A percentile compares a stretch with the other conserved stretches of the same genome.
Conservation (phyloP, 1,139 yeast species). For the Torulaspora globosa region DNA sequence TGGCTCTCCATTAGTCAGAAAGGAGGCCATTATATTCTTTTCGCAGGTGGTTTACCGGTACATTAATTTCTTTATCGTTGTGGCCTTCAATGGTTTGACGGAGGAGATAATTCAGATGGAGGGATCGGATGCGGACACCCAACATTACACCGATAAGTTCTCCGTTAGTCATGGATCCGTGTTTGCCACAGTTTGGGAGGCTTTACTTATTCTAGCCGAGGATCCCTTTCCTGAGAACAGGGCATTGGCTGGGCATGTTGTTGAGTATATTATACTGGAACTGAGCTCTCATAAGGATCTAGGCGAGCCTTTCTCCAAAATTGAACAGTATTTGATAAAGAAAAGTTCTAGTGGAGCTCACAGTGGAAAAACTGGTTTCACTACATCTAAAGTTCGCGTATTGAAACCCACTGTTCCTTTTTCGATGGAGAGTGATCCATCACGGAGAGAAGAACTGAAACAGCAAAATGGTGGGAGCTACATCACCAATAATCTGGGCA, state of each 20-base stretch:
- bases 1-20: slow-evolving; percentile 84
- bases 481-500: slow-evolving; percentile 16
- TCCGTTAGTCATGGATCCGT: slow-evolving; percentile 71
- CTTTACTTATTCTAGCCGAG: slow-evolving; percentile 71
- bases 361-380: slow-evolving; percentile 17
- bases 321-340: slow-evolving; percentile 60
- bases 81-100: slow-evolving; percentile 81
- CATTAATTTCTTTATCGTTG: slow-evolving; percentile 70
- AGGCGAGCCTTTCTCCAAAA: slow-evolving; percentile 56
- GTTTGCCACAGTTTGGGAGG: slow-evolving; percentile 86
- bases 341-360: slow-evolving; percentile 34
- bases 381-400: slow-evolving; percentile 19
- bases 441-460: slow-evolving; percentile 2
- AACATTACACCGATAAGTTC: slow-evolving; percentile 28
- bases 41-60: slow-evolving; percentile 71
- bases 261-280: slow-evolving; percentile 67
- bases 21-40: slow-evolving; percentile 75
- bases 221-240: slow-evolving; percentile 88
- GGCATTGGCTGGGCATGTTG: slow-evolving; percentile 65
- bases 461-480: slow-evolving; percentile 2
- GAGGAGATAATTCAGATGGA: slow-evolving; percentile 72
- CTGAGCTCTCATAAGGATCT: slow-evolving; percentile 64
- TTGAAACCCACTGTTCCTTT: slow-evolving; percentile 15
- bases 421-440: slow-evolving; percentile 11
- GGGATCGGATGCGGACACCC: slow-evolving; percentile 43